phyloP scores from a whole-genome alignment of 2,329 filamentous ascomycete species.

The Monilinia aucupariae region DNA sequence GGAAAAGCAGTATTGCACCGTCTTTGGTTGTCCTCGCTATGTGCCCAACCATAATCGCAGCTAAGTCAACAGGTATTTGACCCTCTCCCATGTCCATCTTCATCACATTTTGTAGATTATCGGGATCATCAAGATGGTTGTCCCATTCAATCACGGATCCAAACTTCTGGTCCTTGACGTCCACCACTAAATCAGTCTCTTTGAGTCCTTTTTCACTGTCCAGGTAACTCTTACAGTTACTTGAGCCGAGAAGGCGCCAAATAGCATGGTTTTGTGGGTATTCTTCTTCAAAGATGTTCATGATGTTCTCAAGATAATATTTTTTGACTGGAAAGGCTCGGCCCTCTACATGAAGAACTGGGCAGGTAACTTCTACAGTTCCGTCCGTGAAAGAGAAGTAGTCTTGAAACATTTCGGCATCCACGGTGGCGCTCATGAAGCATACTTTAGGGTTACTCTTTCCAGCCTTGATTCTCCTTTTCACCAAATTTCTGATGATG shows the following conservation, averaged over 20 bases:
- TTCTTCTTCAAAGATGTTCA: conserved; percentile 45
- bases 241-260: not conserved
- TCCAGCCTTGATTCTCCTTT: conserved; percentile 53
- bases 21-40: conserved; percentile 69
- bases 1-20: conserved; percentile 86
- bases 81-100: conserved; percentile 49
- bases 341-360: conserved; percentile 83
- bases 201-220: not conserved
- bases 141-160: conserved; percentile 1
- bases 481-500: conserved; percentile 78
- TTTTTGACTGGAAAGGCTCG: conserved; percentile 84
- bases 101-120: not conserved
- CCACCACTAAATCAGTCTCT: not conserved
- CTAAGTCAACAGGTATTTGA: conserved; percentile 58
- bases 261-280: not conserved
- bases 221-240: not conserved
- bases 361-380: conserved; percentile 48
- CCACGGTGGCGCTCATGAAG: conserved; percentile 91
- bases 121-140: not conserved
- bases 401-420: conserved; percentile 71
- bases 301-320: conserved; percentile 81
- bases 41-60: conserved; percentile 82
- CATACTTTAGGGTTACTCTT: conserved; percentile 81
- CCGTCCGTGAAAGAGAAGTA: conserved; percentile 70
- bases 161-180: not conserved